Evolutionary conservation across 2,329 filamentous ascomycete species (phyloP), one percentile per base, ranked within the genome.

Genomic region (Monosporascus sp.): DNA sequence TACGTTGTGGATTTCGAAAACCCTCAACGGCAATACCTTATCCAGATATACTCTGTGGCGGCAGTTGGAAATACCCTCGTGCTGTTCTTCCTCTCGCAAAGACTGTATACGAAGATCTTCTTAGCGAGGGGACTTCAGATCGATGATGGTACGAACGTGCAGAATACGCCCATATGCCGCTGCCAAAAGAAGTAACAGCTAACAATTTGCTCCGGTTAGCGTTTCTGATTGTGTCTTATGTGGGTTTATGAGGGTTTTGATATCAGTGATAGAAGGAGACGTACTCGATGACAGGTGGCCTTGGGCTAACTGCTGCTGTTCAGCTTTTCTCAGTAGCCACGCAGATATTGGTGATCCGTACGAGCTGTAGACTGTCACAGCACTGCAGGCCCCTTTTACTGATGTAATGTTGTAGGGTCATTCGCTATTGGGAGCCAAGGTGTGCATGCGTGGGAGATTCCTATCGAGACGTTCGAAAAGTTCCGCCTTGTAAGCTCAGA

Each of bases 1-100:
- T 56, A 56, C 31, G 17, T 37, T 3, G 52, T 56, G 48, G 52
- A 56, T 49, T 53, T 54, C 24, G 52, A 46, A 16, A 26, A 56
- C 26, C 52, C 55, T 6, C 24, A 47, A 47, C 22, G 20, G 20
- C 49, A 43, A 6, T 37, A 37, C 7, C 9, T 49, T 19, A 11
- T 17, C 14, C 22, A 5, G 14, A 56, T 46, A 3, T 56, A 56
- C 43, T 54, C 37, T 27, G 37, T 27, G 4, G 49, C 40, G 11
- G 52, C 20, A 5, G 44, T 45, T 17, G 49, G 45, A 17, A 46
- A 38, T 8, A 8, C 20, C 11, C 38, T 56, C 7, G 22, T 37
- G 9, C 16, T 54, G 7, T 11, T 54, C 8, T 48, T 54, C 35
- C 14, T 56, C n/a, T 19, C 5, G 17, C 52, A 54, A 45, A 50